A percentile compares a stretch with the other conserved stretches of the same genome.
Evolutionary conservation across 2,329 filamentous ascomycete genomes (phyloP).

Genomic region (Cryphonectria nitschkei): DNA sequence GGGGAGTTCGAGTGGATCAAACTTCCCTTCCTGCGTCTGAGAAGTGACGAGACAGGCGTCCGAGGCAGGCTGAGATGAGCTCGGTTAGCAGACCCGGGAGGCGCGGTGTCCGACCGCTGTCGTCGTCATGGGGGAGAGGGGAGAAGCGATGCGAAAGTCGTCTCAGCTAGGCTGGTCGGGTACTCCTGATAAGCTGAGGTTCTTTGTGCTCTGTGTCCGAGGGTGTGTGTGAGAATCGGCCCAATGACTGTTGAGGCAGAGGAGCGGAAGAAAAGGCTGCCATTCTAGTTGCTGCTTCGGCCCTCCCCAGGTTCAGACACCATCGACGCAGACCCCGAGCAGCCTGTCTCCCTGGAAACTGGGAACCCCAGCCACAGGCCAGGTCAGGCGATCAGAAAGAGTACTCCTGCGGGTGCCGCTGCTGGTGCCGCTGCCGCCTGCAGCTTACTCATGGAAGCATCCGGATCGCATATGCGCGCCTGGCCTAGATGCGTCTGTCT

Average conservation of each 20-base stretch:
- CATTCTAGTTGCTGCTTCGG: not conserved
- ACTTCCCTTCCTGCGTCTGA: not conserved
- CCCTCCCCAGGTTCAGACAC: not conserved
- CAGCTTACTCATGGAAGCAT: not conserved
- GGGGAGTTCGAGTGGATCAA: not conserved
- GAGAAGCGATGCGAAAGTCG: not conserved
- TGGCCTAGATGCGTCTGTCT: not conserved
- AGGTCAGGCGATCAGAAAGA: not conserved
- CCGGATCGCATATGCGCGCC: not conserved
- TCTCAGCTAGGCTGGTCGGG: not conserved
- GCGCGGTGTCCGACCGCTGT: not conserved
- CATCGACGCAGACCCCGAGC: not conserved
- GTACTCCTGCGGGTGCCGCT: not conserved
- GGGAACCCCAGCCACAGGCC: not conserved
- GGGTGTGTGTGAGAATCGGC: not conserved
- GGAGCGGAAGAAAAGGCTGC: not conserved
- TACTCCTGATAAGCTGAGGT: not conserved
- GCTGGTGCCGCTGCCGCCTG: not conserved
- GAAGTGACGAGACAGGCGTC: conserved; percentile 15
- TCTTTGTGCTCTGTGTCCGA: conserved; percentile 17
- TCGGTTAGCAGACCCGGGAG: not conserved
- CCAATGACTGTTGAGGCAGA: not conserved
- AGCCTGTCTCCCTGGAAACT: not conserved
- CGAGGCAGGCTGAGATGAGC: conserved; percentile 3
- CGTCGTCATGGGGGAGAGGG: not conserved